phyloP scores from a whole-genome alignment of 2,329 filamentous ascomycete genomes.

The Byssoonygena ceratinophila region DNA sequence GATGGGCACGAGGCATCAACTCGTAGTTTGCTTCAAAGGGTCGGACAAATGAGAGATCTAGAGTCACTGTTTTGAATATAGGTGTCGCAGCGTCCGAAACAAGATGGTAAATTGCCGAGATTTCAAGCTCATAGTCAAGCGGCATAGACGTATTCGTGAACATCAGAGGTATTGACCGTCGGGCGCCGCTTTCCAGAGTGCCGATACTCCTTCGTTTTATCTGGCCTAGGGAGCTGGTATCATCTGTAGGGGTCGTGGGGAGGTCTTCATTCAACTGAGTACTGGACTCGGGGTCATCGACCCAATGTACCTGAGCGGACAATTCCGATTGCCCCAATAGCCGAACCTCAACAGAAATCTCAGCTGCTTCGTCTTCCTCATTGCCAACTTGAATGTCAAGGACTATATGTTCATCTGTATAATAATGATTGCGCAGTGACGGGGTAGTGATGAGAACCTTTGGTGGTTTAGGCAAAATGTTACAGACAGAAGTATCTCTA shows the following conservation, averaged over 20 bases:
- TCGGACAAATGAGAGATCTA: slow-evolving; percentile 61
- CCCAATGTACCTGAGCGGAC: slow-evolving; percentile 39
- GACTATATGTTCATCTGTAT: slow-evolving; percentile 66
- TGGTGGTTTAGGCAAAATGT: slow-evolving; percentile 76
- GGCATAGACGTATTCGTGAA: slow-evolving; percentile 43
- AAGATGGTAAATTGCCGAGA: slow-evolving; percentile 68
- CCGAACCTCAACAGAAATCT: slow-evolving; percentile 58
- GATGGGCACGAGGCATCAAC: slow-evolving; percentile 66
- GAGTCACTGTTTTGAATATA: slow-evolving; percentile 60
- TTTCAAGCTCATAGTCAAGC: slow-evolving; percentile 55
- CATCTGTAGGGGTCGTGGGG: neutral
- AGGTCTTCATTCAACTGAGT: slow-evolving; percentile 19
- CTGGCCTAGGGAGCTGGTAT: slow-evolving; percentile 14
- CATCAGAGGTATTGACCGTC: slow-evolving; percentile 33
- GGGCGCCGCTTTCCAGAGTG: slow-evolving; percentile 26
- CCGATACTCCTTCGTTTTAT: slow-evolving; percentile 28
- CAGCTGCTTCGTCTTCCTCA: slow-evolving; percentile 68
- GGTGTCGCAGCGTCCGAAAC: slow-evolving; percentile 69
- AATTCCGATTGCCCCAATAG: slow-evolving; percentile 50
- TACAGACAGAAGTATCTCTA: slow-evolving; percentile 47
- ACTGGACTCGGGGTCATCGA: slow-evolving; percentile 24
- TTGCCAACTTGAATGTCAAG: slow-evolving; percentile 65
- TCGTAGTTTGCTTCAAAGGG: slow-evolving; percentile 92
- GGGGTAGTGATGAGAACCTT: slow-evolving; percentile 69
- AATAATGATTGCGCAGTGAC: slow-evolving; percentile 60